Base-by-base conservation (phyloP, 805 yeast species). In the Suhomyces kilbournensis region DNA sequence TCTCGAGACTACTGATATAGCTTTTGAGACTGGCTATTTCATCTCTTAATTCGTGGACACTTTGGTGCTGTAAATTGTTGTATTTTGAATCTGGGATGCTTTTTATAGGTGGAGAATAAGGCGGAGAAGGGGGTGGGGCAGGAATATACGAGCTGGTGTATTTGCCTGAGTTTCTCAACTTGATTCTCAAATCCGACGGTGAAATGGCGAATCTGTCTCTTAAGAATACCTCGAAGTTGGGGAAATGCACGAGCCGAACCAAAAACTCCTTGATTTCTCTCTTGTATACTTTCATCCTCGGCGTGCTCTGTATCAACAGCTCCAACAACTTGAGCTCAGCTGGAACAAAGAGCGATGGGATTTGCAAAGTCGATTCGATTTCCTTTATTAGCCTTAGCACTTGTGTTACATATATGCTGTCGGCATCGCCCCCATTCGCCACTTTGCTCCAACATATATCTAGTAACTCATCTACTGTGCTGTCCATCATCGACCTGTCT, bases 191-290 rank as follows among this genome's bases (percentile, higher is more conserved):
- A 7, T 56, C 52, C 12, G 28, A 42, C 26, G 42, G 12, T 22
- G 25, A 15, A 10, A 40, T 10, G 35, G 35, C 38, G 14, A 50
- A 56, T 47, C 73, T 53, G 5, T 64, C 66, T 6, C 15, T 38
- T 2, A 71, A 49, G 28, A 69, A 63, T 28, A 43, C 54, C 17
- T 60, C 60, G 40, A 69, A 59, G 20, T 54, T 54, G 15, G 52
- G 17, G 39, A 54, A 53, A 8, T 60, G 58, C 3, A 64, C 67
- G 30, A 69, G 51, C 25, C 59, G 63, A 19, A 66, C 48, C 7
- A 71, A 10, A 50, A 71, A 68, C 44, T 56, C 53, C 25, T 57
- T 50, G 17, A 69, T 56, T 30, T 68, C 69, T 2, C 47, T 38
- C 47, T 59, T 63, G 46, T 57, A 59, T 14, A 71, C 54, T 45